Conservation (phyloP, 768 basidiomycete species). For the Russula brevipes region DNA sequence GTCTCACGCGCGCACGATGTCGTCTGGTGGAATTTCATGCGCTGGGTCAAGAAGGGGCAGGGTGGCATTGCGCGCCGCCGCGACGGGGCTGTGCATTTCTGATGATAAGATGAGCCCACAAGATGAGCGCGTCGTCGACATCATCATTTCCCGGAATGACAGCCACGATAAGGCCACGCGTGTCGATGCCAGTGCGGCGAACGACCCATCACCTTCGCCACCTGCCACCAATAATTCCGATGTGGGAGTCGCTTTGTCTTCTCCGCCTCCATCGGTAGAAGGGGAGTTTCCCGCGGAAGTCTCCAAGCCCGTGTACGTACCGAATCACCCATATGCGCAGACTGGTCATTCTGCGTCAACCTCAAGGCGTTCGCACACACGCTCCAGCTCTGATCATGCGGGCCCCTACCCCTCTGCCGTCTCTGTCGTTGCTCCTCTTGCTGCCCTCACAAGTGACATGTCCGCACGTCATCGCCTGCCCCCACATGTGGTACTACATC, state of each 20-base stretch:
- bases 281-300: slow-evolving; percentile 25
- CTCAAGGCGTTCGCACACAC: slow-evolving; percentile 24
- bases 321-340: slow-evolving; percentile 38
- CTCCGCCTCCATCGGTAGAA: slow-evolving; percentile 29
- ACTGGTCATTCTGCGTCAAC: slow-evolving; percentile 13
- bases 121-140: background rate
- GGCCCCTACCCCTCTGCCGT: slow-evolving; percentile 39
- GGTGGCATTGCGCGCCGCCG: slow-evolving; percentile 35
- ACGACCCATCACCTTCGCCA: slow-evolving; percentile 32
- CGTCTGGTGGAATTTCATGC: slow-evolving; percentile 32
- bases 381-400: slow-evolving; percentile 34
- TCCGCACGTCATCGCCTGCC: slow-evolving; percentile 37
- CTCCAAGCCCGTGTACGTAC: slow-evolving; percentile 27
- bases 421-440: slow-evolving; percentile 20
- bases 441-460: slow-evolving; percentile 29
- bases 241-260: slow-evolving; percentile 44
- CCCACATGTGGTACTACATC: slow-evolving; percentile 26
- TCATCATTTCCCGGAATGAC: slow-evolving; percentile 24
- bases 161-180: background rate
- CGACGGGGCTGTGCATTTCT: slow-evolving; percentile 28
- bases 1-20: slow-evolving; percentile 31
- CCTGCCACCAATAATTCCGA: slow-evolving; percentile 26
- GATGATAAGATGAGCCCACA: slow-evolving; percentile 25
- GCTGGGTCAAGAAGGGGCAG: slow-evolving; percentile 38
- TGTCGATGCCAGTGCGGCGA: background rate